A percentile compares a stretch with the other conserved stretches of the same genome.
Evolutionary conservation across 106 monocot species (phyloP).

Genomic region (Dioscorea alata): DNA sequence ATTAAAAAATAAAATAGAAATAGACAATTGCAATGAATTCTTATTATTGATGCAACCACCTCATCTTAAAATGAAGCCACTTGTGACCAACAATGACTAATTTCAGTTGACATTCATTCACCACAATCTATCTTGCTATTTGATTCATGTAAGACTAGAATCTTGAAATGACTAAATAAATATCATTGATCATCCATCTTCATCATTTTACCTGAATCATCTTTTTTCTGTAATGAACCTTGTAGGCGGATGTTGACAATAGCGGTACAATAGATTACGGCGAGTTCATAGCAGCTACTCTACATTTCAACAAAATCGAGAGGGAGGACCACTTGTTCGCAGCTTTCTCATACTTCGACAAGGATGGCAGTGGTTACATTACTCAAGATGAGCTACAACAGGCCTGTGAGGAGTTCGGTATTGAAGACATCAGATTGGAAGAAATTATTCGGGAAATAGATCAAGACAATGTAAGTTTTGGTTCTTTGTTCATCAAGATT

Average conservation of each 20-base stretch:
- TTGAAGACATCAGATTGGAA: conserved; percentile 61
- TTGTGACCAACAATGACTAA: no score
- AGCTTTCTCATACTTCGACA: conserved; percentile 92
- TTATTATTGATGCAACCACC: no score
- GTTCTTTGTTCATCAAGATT: background rate
- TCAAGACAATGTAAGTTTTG: conserved; percentile 70
- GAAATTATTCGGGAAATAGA: conserved; percentile 90
- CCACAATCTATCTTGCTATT: no score
- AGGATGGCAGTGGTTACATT: conserved; percentile 89
- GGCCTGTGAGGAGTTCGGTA: conserved; percentile 89
- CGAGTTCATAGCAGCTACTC: conserved; percentile 88
- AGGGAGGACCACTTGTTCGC: conserved; percentile 74
- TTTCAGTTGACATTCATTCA: no score
- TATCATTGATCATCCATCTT: no score
- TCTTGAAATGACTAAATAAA: no score
- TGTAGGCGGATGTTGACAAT: conserved; percentile 92
- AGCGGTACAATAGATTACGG: conserved; percentile 96
- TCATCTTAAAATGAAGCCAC: no score
- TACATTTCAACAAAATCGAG: conserved; percentile 86
- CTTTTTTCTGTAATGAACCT: no score
- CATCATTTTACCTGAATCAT: no score
- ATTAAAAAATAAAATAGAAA: no score
- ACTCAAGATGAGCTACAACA: conserved; percentile 85
- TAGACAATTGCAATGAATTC: no score
- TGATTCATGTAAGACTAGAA: no score